Evolutionary conservation across 2,329 filamentous ascomycete genomes (phyloP).

Genomic region (Claviceps citrina): DNA sequence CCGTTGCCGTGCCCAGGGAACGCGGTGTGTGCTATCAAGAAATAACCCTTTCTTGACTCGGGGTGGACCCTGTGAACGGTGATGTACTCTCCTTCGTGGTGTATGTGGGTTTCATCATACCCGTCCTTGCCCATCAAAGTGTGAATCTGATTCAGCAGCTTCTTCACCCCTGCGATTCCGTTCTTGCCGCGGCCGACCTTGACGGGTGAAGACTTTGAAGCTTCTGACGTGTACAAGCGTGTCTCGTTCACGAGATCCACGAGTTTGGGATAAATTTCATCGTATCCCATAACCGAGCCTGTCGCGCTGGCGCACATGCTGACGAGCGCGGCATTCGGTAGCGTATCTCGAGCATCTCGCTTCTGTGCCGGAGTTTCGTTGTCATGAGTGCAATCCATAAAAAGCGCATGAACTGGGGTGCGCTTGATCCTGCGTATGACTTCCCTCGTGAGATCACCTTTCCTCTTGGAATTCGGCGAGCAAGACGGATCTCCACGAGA

Average conservation of each 20-base stretch:
- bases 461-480: constrained; percentile 15
- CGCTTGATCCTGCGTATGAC: constrained; percentile 68
- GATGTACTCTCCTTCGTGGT: constrained; percentile 91
- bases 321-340: constrained; percentile 86
- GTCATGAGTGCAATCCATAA: constrained; percentile 99
- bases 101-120: constrained; percentile 89
- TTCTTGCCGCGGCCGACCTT: constrained; percentile 55
- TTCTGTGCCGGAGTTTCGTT: constrained; percentile 95
- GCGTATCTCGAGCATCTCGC: constrained; percentile 79
- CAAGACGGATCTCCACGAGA: constrained; percentile 40
- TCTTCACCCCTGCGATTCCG: constrained; percentile 83
- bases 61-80: constrained; percentile 93
- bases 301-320: constrained; percentile 91
- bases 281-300: constrained; percentile 94
- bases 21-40: constrained; percentile 88
- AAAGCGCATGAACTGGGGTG: constrained; percentile 80
- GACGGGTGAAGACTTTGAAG: constrained; percentile 44
- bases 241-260: constrained; percentile 90
- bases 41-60: constrained; percentile 81
- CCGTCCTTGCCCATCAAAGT: constrained; percentile 88
- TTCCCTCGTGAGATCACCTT: constrained; percentile 34
- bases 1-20: constrained; percentile 82
- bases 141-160: constrained; percentile 86
- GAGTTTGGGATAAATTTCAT: constrained; percentile 85
- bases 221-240: constrained; percentile 64